Evolutionary conservation across 352 stramenopile genomes (phyloP).

Genomic region (Phytophthora pseudosyringae): DNA sequence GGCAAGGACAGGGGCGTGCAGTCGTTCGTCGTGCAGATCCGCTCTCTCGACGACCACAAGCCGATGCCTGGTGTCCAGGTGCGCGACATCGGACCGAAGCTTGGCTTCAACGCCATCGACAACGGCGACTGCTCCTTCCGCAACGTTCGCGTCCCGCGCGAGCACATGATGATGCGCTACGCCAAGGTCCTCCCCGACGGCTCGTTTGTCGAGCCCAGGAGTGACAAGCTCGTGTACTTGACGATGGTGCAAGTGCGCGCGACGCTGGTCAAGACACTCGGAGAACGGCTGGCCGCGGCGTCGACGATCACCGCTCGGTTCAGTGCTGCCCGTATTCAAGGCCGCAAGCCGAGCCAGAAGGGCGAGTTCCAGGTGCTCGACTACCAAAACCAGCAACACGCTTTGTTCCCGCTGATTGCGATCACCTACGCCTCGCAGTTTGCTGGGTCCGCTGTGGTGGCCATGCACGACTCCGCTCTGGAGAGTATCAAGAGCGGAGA

Average conservation of each 20-base stretch:
- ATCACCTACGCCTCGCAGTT: constrained; percentile 35
- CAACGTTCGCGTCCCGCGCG: constrained; percentile 22
- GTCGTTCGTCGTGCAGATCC: constrained; percentile 35
- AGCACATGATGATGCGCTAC: constrained; percentile 37
- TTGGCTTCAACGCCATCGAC: constrained; percentile 30
- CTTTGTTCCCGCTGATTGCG: constrained; percentile 48
- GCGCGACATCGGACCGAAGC: constrained; percentile 31
- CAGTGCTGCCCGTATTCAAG: constrained; percentile 49
- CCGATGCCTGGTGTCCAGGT: constrained; percentile 31
- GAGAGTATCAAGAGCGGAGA: constrained; percentile 39
- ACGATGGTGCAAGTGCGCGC: constrained; percentile 56
- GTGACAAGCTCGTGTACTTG: constrained; percentile 68
- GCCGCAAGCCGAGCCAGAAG: constrained; percentile 38
- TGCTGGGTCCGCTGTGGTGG: constrained; percentile 28
- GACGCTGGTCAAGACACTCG: constrained; percentile 18
- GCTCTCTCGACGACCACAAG: constrained; percentile 25
- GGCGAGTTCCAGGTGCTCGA: constrained; percentile 41
- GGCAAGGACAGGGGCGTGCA: constrained; percentile 29
- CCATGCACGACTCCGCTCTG: constrained; percentile 40
- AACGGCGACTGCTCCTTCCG: constrained; percentile 32
- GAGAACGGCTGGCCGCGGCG: constrained; percentile 7
- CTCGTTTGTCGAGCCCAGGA: constrained; percentile 61
- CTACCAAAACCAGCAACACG: constrained; percentile 45
- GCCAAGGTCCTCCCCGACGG: constrained; percentile 56
- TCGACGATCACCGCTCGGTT: constrained; percentile 54